Percentiles rank a stretch among this genome's conserved stretches.
Conservation (phyloP, 805 yeast species). For the Lachancea quebecensis region DNA sequence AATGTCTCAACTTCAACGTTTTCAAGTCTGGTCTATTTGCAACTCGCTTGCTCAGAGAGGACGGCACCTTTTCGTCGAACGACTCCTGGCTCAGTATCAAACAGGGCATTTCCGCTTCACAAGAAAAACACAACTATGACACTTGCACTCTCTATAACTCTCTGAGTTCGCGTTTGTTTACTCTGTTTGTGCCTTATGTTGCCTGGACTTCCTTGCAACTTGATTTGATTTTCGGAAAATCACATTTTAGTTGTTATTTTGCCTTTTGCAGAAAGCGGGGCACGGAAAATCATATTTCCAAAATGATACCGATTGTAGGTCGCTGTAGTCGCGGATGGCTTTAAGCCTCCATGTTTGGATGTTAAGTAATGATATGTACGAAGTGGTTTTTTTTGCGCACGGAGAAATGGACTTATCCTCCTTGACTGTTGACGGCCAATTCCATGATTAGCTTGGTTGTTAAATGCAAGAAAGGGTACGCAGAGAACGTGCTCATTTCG, state of each 20-base stretch:
- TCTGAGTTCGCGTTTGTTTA: not conserved
- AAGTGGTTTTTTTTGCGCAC: not conserved
- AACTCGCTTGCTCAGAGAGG: conserved; percentile 4
- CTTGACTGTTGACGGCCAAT: conserved; percentile 87
- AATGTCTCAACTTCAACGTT: conserved; percentile 2
- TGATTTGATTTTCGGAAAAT: conserved; percentile 1
- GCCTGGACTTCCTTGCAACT: not conserved
- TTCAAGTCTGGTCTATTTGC: conserved; percentile 2
- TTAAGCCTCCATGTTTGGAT: no score
- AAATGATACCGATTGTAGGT: no score
- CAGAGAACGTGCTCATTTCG: conserved; percentile 84
- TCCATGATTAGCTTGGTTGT: conserved; percentile 94
- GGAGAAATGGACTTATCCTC: conserved; percentile 17
- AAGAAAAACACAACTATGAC: not conserved
- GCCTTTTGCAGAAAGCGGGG: conserved; percentile 1
- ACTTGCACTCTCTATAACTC: not conserved
- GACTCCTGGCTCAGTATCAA: conserved; percentile 8
- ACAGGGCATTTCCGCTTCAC: conserved; percentile 3
- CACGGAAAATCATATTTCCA: not conserved
- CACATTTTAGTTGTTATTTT: not conserved
- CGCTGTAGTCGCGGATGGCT: no score
- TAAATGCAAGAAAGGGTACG: conserved; percentile 89
- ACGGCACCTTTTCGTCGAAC: conserved; percentile 9
- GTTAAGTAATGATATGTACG: no score
- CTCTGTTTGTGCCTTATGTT: not conserved